A percentile compares a stretch with the other conserved stretches of the same genome.
Conservation (phyloP, 2,329 filamentous ascomycete species). For the Emmonsiellopsis sp. region DNA sequence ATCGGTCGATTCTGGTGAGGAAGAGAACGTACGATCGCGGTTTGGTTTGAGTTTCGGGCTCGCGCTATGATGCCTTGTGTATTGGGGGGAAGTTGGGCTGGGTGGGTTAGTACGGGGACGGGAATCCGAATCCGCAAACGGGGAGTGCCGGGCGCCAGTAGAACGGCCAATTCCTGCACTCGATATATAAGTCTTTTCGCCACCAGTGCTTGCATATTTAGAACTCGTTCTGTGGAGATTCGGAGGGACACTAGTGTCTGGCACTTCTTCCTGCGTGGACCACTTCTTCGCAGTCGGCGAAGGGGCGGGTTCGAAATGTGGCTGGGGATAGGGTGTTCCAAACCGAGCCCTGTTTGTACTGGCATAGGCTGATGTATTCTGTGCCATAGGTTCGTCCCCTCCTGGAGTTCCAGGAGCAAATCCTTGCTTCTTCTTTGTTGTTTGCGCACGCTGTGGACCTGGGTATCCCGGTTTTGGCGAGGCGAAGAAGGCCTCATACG, state of each 20-base stretch:
- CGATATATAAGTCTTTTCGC: slow-evolving; percentile 49
- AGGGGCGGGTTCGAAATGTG: slow-evolving; percentile 28
- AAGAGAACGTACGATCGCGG: slow-evolving; percentile 22
- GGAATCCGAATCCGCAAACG: slow-evolving; percentile 23
- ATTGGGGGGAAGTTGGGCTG: slow-evolving; percentile 21
- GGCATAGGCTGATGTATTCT: slow-evolving; percentile 42
- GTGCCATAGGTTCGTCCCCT: slow-evolving; percentile 50
- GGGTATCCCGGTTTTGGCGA: slow-evolving; percentile 23
- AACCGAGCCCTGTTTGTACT: slow-evolving; percentile 26
- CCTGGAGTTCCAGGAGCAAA: slow-evolving; percentile 50
- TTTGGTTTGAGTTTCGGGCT: slow-evolving; percentile 32
- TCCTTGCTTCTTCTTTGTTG: slow-evolving; percentile 43
- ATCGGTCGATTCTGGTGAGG: slow-evolving; percentile 32
- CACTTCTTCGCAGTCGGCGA: slow-evolving; percentile 32
- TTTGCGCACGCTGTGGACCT: slow-evolving; percentile 27
- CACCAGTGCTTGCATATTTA: slow-evolving; percentile 44
- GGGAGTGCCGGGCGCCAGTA: slow-evolving; percentile 43
- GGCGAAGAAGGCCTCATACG: slow-evolving; percentile 30
- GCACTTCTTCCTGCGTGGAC: slow-evolving; percentile 20
- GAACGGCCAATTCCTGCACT: slow-evolving; percentile 43
- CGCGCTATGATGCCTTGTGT: slow-evolving; percentile 31
- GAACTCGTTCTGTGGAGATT: slow-evolving; percentile 44
- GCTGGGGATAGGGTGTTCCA: slow-evolving; percentile 22
- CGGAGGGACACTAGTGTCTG: slow-evolving; percentile 12
- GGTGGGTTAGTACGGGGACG: slow-evolving; percentile 27